phyloP scores from a whole-genome alignment of 2,329 filamentous ascomycete species.

The Paecilomyces formosus region DNA sequence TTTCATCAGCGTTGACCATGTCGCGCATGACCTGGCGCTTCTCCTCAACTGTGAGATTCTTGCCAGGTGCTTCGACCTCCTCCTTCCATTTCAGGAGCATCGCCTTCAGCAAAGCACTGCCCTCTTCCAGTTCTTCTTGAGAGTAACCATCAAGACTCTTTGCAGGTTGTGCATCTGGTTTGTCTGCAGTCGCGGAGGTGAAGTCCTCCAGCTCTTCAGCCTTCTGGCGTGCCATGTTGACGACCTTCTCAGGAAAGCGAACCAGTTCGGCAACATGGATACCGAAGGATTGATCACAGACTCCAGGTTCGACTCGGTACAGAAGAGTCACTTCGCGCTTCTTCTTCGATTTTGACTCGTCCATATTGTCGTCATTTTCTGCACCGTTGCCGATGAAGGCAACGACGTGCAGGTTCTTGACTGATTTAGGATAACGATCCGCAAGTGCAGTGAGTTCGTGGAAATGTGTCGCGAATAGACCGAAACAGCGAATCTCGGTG shows the following conservation, averaged over 20 bases:
- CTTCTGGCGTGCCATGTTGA: slow-evolving; percentile 98
- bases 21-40: slow-evolving; percentile 73
- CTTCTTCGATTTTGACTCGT: slow-evolving; percentile 21
- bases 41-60: slow-evolving; percentile 59
- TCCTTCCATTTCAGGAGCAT: slow-evolving; percentile 81
- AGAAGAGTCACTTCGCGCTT: slow-evolving; percentile 83
- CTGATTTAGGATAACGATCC: slow-evolving; percentile 71
- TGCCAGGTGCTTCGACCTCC: slow-evolving; percentile 55
- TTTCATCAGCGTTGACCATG: slow-evolving; percentile 66
- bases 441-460: slow-evolving; percentile 91
- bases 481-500: slow-evolving; percentile 87
- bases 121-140: slow-evolving; percentile 82
- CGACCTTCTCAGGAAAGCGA: slow-evolving; percentile 91
- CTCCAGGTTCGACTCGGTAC: slow-evolving; percentile 91
- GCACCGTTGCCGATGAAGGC: slow-evolving; percentile 67
- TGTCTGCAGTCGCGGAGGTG: slow-evolving; percentile 25
- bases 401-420: slow-evolving; percentile 90
- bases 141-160: slow-evolving; percentile 47
- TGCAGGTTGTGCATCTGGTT: slow-evolving; percentile 38
- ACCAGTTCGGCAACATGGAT: slow-evolving; percentile 98
- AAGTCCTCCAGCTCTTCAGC: slow-evolving; percentile 98
- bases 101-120: slow-evolving; percentile 75
- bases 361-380: slow-evolving; percentile 39
- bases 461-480: slow-evolving; percentile 96
- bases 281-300: slow-evolving; percentile 96